These are phyloP conservation scores for Yarrowia sp. DNA, from an alignment of 805 yeast genomes.

Conservation along the genomic window DNA sequence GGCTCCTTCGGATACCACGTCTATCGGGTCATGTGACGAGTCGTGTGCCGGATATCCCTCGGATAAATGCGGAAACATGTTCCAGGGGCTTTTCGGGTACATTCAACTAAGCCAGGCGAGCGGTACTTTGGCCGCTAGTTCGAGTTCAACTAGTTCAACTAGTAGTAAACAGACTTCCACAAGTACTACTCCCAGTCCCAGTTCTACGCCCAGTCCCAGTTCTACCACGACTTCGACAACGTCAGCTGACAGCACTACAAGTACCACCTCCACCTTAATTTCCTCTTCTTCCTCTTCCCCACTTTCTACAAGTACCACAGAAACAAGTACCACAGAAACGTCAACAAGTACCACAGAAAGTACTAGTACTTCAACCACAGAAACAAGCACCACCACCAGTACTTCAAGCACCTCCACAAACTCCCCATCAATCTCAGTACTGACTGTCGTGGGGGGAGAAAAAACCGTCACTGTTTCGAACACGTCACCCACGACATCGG, in stretches of 20 bases:
- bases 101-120: slow-evolving; percentile 53
- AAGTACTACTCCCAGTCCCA: slow-evolving; percentile 37
- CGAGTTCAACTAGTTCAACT: neutral
- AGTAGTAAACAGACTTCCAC: neutral
- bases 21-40: slow-evolving; percentile 48
- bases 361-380: neutral
- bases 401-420: slow-evolving; percentile 41
- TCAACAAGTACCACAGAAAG: slow-evolving; percentile 33
- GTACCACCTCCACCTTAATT: slow-evolving; percentile 40
- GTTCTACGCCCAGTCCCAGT: slow-evolving; percentile 39
- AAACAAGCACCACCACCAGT: slow-evolving; percentile 37
- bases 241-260: slow-evolving; percentile 5
- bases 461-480: slow-evolving; percentile 43
- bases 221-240: slow-evolving; percentile 24
- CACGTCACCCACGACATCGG: slow-evolving; percentile 39
- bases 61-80: slow-evolving; percentile 56
- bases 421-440: slow-evolving; percentile 43
- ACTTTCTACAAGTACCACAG: slow-evolving; percentile 39
- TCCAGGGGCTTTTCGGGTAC: slow-evolving; percentile 61
- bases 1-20: slow-evolving; percentile 55
- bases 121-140: slow-evolving; percentile 44
- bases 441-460: slow-evolving; percentile 46
- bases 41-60: slow-evolving; percentile 57
- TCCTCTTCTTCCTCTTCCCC: too few relatives aligned
- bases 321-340: slow-evolving; percentile 40